Base-by-base conservation (phyloP, 164 flowering plant genomes). In the Aristolochia californica region DNA sequence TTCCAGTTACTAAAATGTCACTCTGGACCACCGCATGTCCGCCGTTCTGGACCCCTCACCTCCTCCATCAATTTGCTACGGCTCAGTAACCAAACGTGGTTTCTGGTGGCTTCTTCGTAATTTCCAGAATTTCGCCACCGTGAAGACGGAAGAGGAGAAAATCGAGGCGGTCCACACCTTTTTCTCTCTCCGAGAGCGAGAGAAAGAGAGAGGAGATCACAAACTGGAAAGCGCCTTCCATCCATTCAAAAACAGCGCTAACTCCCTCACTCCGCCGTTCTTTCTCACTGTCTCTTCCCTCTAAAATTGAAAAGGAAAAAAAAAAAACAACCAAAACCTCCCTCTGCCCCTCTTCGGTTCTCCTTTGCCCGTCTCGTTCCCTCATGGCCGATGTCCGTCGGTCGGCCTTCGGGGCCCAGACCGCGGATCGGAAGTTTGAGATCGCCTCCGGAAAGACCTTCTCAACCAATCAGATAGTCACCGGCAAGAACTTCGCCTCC, bases 371-470 rank as follows among this genome's bases (percentile, higher is more conserved):
- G 26, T 22, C 55, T 15, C 17, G 11, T 22, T 13, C 15, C 30
- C 14, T 28, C 40, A 74, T 74, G 80, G 77, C 63, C 53, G 75
- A 63, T 13, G 60, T 43, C 56, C 57, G 43, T 66, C 71, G 75
- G 56, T 65, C 56, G 72, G 74, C 48, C 65, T 54, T 55, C 62
- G 71, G 34, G 0, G 55, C 5, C 61, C 62, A 56, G 70, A 4
- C 43, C 34, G 57, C 57, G 5, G 78, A 70, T 23, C 66, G 79
- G 67, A 66, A 76, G 75, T 34, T 72, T 34, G 87, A 77, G 72
- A 63, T 80, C 27, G 78, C 75, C 43, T 69, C 77, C 56, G 83
- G 86, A 23, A 82, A 71, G 64, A 48, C 53, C 15, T 71, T 53
- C 63, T 75, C 64, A 55, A 51, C 51, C 9, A 59, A 56, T 43